Evolutionary conservation across 2,329 filamentous ascomycete species (phyloP), one percentile per base, ranked within the genome.

Genomic region (Calonectria henricotiae): DNA sequence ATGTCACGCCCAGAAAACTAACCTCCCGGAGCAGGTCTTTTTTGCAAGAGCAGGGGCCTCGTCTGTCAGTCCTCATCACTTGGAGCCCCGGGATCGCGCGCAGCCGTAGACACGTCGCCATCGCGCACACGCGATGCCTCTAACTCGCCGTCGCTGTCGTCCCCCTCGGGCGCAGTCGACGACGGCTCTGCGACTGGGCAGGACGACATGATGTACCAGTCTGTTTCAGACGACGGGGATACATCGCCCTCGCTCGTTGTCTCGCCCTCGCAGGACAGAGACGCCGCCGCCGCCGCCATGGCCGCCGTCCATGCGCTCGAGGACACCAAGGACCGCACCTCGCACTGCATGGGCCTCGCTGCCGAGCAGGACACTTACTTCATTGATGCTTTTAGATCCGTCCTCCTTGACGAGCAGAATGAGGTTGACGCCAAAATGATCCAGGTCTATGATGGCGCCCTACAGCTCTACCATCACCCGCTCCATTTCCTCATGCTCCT

Each of bases 331-430:
- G 80, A 82, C 64, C 74, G 80, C 20, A 86, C 85, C 1, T 83
- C 85, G 13, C 85, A 86, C 73, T 84, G 80, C 13, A 82, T 87
- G 78, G 85, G 85, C 0, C 79, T 83, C 15, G 80, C 84, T 2
- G 83, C 81, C 11, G 85, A 87, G 74, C 85, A 87, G 71, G 86
- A 87, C 65, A 81, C 84, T 1, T 81, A 85, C 71, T 80, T 87
- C 9, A 79, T 87, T 5, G 83, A 84, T 43, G 85, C 84, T 12
- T 86, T 87, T 65, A 79, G 85, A 20, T 86, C 85, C 41, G 81
- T 84, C 20, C 82, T 87, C 32, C 76, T 86, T 51, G 86, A 85
- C 49, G 81, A 82, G 58, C 82, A 83, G n/a, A 80, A 82, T 20
- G 83, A 83, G 30, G 79, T 86, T 8, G 84, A 85, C 67, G 85